These are phyloP conservation scores for Dendrobium nobile DNA, from an alignment of 106 monocot species.

Conservation along the genomic window DNA sequence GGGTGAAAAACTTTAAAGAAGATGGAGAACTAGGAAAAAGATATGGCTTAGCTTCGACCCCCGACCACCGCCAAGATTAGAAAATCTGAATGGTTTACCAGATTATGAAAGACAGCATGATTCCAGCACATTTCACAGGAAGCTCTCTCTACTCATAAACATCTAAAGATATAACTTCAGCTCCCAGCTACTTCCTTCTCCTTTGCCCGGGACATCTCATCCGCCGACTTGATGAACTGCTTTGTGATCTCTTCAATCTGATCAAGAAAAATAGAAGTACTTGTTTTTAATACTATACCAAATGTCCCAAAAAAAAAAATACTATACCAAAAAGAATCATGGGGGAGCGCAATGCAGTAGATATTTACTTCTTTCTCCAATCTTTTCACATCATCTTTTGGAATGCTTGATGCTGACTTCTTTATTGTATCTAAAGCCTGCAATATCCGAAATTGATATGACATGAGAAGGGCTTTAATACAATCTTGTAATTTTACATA, in stretches of 20 bases:
- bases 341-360: background rate
- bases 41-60: background rate
- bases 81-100: background rate
- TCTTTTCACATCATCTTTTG: conserved; percentile 88
- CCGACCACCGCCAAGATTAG: background rate
- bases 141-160: background rate
- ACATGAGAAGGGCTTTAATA: too few species aligned
- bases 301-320: too few species aligned
- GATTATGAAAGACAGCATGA: background rate
- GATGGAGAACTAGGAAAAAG: background rate
- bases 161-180: conserved; percentile 13
- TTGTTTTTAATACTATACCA: background rate
- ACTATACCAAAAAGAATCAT: background rate
- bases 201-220: conserved; percentile 90
- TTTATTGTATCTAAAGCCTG: conserved; percentile 90
- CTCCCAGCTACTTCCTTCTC: conserved; percentile 78
- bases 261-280: background rate
- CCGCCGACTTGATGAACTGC: conserved; percentile 67
- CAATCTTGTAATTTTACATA: too few species aligned
- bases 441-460: background rate
- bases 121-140: background rate
- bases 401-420: conserved; percentile 62
- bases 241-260: conserved; percentile 91
- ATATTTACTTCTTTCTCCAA: conserved; percentile 55
- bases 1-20: background rate